A percentile compares a stretch with the other conserved stretches of the same genome.
These are phyloP conservation scores for Pleurozium schreberi DNA, from an alignment of 225 moss, liverwort and hornwort genomes.

Conservation along the genomic window DNA sequence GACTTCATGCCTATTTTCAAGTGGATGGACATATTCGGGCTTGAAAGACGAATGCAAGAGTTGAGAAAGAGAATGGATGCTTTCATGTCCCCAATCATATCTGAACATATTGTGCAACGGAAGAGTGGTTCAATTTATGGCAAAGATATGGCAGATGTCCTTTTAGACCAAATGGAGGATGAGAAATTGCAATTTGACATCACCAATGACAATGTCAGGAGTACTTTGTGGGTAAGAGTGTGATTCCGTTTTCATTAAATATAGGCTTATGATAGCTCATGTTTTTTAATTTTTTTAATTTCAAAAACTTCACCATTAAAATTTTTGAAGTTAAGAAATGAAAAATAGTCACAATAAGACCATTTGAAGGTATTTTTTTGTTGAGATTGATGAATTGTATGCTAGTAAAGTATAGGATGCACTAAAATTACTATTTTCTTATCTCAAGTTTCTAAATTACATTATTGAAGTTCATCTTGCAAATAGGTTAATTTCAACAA, in stretches of 20 bases:
- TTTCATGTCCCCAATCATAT: background rate
- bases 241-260: background rate
- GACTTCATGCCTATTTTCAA: background rate
- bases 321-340: background rate
- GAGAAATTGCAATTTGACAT: background rate
- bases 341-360: background rate
- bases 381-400: background rate
- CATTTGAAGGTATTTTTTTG: background rate
- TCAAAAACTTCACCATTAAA: background rate
- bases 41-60: background rate
- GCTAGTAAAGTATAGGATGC: background rate
- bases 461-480: background rate
- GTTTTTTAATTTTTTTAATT: background rate
- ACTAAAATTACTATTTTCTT: background rate
- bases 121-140: background rate
- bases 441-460: background rate
- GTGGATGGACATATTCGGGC: background rate
- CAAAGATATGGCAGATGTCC: background rate
- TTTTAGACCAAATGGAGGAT: background rate
- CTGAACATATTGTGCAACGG: background rate
- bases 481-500: no score
- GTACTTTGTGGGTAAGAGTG: background rate
- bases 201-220: background rate
- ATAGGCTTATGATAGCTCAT: rapidly evolving
- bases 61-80: background rate